Percentiles rank a stretch among this genome's conserved stretches.
Evolutionary conservation across 2,329 filamentous ascomycete genomes (phyloP).

Genomic region (Exophiala lecanii-corni): DNA sequence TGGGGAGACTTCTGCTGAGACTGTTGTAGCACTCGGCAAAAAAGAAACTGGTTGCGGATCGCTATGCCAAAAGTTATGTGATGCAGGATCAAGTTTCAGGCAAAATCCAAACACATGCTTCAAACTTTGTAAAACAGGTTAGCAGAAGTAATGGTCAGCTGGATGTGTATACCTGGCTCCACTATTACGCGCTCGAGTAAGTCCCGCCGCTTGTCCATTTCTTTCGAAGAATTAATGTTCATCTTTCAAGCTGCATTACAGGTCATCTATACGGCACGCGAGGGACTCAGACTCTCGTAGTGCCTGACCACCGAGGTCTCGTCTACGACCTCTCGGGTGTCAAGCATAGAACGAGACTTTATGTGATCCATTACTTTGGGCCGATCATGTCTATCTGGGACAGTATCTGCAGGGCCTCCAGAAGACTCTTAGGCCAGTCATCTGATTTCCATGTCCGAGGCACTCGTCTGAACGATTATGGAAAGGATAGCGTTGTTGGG

Average conservation of each 20-base stretch:
- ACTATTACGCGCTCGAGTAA: slow-evolving; percentile 66
- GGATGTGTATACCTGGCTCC: slow-evolving; percentile 51
- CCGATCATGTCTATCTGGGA: slow-evolving; percentile 1
- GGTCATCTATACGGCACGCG: slow-evolving; percentile 9
- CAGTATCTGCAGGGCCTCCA: slow-evolving; percentile 53
- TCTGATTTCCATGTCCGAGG: slow-evolving; percentile 36
- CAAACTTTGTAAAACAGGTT: slow-evolving; percentile 6
- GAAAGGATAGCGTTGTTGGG: slow-evolving; percentile 55
- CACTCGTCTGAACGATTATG: slow-evolving; percentile 51
- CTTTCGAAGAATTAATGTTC: neutral
- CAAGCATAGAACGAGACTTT: slow-evolving; percentile 9
- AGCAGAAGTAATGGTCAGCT: slow-evolving; percentile 45
- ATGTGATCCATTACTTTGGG: slow-evolving; percentile 9
- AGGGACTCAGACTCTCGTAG: slow-evolving; percentile 7
- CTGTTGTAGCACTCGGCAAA: slow-evolving; percentile 50
- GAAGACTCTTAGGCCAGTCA: slow-evolving; percentile 52
- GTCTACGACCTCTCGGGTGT: slow-evolving; percentile 12
- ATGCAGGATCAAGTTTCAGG: slow-evolving; percentile 52
- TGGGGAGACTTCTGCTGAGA: neutral
- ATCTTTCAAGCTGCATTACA: slow-evolving; percentile 6
- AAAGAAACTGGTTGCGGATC: slow-evolving; percentile 60
- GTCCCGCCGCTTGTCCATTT: too few species aligned
- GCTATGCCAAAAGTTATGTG: slow-evolving; percentile 65
- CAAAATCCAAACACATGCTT: slow-evolving; percentile 55
- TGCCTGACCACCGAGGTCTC: slow-evolving; percentile 4